Evolutionary conservation across 1,139 yeast genomes (phyloP).

Genomic region (Sugiyamaella japonica): DNA sequence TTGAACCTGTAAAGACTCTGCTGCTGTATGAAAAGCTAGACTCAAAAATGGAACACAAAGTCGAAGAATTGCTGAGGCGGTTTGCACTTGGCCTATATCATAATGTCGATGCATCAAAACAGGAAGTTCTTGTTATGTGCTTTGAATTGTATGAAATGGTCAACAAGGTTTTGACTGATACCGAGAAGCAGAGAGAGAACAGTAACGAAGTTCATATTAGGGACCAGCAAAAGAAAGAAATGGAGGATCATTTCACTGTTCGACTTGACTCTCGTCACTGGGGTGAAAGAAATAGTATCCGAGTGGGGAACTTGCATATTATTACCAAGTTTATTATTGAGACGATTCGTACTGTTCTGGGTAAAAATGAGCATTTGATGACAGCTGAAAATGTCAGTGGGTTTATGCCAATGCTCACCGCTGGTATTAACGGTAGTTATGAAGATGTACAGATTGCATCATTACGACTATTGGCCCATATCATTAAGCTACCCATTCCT

Average conservation of each 20-base stretch:
- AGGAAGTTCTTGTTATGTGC: conserved; percentile 66
- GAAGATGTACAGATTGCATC: conserved; percentile 75
- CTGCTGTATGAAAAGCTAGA: conserved; percentile 66
- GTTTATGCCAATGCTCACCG: conserved; percentile 71
- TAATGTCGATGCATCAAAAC: conserved; percentile 59
- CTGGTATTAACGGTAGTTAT: conserved; percentile 59
- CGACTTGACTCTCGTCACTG: conserved; percentile 60
- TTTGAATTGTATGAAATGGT: conserved; percentile 70
- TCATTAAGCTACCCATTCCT: conserved; percentile 63
- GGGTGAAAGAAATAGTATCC: conserved; percentile 54
- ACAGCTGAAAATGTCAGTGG: conserved; percentile 64
- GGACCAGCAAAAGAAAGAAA: conserved; percentile 22
- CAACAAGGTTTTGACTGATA: conserved; percentile 36
- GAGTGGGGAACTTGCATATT: conserved; percentile 58
- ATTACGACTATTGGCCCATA: conserved; percentile 60
- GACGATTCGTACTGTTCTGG: conserved; percentile 67
- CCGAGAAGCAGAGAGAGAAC: conserved; percentile 37
- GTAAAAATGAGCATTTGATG: conserved; percentile 56
- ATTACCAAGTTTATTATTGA: conserved; percentile 68
- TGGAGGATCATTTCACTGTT: conserved; percentile 67
- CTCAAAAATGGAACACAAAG: conserved; percentile 66
- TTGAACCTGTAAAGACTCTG: conserved; percentile 66
- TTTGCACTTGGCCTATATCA: conserved; percentile 74
- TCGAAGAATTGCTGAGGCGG: conserved; percentile 77
- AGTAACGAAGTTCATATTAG: conserved; percentile 31